A percentile compares a stretch with the other conserved stretches of the same genome.
Evolutionary conservation across 768 basidiomycete species (phyloP).

Genomic region (Mycena belliarum): DNA sequence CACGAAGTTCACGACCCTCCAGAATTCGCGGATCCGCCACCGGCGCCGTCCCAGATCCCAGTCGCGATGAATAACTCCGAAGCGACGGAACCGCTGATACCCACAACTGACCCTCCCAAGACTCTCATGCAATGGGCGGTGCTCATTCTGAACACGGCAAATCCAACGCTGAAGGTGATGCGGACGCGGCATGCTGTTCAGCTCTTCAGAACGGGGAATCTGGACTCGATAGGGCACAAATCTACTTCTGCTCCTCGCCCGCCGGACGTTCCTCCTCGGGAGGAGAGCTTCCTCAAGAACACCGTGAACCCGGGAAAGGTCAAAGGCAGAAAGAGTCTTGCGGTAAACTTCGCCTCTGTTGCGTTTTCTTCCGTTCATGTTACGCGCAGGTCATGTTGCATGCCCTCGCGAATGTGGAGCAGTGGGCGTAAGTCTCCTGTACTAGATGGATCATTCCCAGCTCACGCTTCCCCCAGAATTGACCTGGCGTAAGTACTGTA

Average conservation of each 20-base stretch:
- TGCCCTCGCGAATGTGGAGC: conserved; percentile 83
- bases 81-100: conserved; percentile 51
- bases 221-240: conserved; percentile 66
- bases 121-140: conserved; percentile 80
- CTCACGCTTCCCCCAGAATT: conserved; percentile 42
- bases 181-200: conserved; percentile 70
- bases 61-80: conserved; percentile 7
- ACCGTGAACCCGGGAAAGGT: conserved; percentile 62
- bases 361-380: not conserved
- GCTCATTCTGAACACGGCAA: conserved; percentile 72
- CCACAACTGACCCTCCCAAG: conserved; percentile 49
- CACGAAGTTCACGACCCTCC: not conserved
- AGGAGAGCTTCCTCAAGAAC: conserved; percentile 49
- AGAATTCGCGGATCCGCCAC: conserved; percentile 73
- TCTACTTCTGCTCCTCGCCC: conserved; percentile 48
- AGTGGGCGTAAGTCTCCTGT: conserved; percentile 69
- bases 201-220: conserved; percentile 67
- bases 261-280: conserved; percentile 66
- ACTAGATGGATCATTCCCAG: not conserved
- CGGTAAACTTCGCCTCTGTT: conserved; percentile 26
- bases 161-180: conserved; percentile 69
- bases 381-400: conserved; percentile 59
- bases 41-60: conserved; percentile 28
- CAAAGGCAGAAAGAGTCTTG: conserved; percentile 60
- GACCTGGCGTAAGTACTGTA: conserved; percentile 64